Evolutionary conservation across 257 asterid species (phyloP).

Genomic region (Lycium barbarum): DNA sequence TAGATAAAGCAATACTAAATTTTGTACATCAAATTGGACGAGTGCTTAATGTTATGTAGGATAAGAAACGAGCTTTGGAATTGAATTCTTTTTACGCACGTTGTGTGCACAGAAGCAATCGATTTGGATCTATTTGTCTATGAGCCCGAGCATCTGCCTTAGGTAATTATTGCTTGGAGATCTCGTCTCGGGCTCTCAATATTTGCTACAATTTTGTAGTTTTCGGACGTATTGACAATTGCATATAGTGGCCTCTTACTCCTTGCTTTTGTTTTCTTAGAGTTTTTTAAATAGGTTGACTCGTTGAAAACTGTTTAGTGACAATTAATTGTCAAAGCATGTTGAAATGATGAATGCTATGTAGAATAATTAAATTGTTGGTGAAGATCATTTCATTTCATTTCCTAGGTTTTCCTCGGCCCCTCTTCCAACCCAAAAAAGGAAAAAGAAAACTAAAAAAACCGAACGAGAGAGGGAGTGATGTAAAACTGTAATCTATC

Average conservation of each 20-base stretch:
- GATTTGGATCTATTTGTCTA: neutral
- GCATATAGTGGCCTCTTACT: neutral
- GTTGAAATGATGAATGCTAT: conserved; percentile 21
- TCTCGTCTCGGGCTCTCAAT: neutral
- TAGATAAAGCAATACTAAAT: neutral
- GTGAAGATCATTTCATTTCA: neutral
- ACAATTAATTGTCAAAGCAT: neutral
- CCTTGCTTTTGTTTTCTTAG: conserved; percentile 8
- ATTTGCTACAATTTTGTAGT: neutral
- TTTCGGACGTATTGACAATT: neutral
- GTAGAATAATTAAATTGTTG: conserved; percentile 3
- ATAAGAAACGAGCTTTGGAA: neutral
- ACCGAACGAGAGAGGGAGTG: neutral
- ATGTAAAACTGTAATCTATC: neutral
- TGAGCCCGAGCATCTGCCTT: neutral
- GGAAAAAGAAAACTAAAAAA: neutral
- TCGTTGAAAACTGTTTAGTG: neutral
- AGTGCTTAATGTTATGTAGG: neutral
- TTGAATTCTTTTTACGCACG: neutral
- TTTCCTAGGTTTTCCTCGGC: neutral
- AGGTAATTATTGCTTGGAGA: neutral
- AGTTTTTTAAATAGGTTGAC: neutral
- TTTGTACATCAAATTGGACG: neutral
- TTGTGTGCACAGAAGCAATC: neutral
- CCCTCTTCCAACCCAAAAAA: neutral